Percentiles rank a stretch among this genome's conserved stretches.
Evolutionary conservation across 2,329 filamentous ascomycete species (phyloP).

Genomic region (Helicocarpus griseus): DNA sequence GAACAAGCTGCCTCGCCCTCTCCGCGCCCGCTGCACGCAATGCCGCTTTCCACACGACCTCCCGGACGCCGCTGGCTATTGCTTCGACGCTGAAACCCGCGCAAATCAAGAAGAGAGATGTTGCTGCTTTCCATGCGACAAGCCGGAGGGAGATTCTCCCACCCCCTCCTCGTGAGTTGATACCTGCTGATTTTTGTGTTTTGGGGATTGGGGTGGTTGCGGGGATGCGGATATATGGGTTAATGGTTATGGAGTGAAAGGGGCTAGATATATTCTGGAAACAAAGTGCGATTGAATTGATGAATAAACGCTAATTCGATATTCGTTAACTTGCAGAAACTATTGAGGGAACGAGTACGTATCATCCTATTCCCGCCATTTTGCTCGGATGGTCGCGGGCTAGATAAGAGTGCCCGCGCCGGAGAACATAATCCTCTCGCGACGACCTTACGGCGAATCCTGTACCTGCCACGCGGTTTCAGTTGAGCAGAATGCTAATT

Average conservation of each 20-base stretch:
- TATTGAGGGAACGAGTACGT: constrained; percentile 64
- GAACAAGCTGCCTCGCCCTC: constrained; percentile 27
- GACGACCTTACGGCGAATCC: background rate
- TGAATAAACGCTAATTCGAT: constrained; percentile 34
- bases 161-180: constrained; percentile 67
- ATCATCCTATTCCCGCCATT: background rate
- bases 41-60: constrained; percentile 15
- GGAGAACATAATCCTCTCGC: background rate
- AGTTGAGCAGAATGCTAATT: background rate
- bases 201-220: background rate
- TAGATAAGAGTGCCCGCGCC: background rate
- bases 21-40: constrained; percentile 19
- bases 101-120: constrained; percentile 25
- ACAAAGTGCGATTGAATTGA: background rate
- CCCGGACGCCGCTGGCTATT: constrained; percentile 11
- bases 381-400: background rate
- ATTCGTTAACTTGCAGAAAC: constrained; percentile 44
- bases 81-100: constrained; percentile 11
- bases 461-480: too few species aligned
- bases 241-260: too few species aligned
- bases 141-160: constrained; percentile 67
- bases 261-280: background rate
- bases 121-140: constrained; percentile 74
- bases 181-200: background rate
- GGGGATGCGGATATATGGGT: too few species aligned